phyloP scores from a whole-genome alignment of 495 filamentous ascomycete species.

The Pyronema omphalodes region DNA sequence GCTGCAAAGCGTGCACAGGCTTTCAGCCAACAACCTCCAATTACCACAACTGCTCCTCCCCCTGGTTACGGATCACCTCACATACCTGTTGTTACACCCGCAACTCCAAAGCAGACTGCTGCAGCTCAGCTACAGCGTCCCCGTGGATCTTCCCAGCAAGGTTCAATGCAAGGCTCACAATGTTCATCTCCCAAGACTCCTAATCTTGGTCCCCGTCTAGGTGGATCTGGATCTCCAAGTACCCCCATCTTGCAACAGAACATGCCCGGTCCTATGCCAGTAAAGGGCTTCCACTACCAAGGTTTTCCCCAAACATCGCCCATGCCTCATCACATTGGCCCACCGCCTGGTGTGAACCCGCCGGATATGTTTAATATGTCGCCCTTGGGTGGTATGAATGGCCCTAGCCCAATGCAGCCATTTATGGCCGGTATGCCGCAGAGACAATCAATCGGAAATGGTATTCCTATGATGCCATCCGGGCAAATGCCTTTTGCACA shows the following conservation, averaged over 20 bases:
- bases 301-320: conserved; percentile 23
- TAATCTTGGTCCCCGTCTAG: conserved; percentile 34
- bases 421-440: conserved; percentile 41
- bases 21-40: conserved; percentile 28
- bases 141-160: conserved; percentile 67
- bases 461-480: conserved; percentile 22
- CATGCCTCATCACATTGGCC: conserved; percentile 26
- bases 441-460: conserved; percentile 24
- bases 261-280: conserved; percentile 34
- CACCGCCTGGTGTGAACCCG: conserved; percentile 26
- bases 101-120: conserved; percentile 43
- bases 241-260: conserved; percentile 38
- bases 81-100: conserved; percentile 57
- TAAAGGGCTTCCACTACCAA: conserved; percentile 26
- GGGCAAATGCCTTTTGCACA: conserved; percentile 21
- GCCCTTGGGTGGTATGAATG: conserved; percentile 31
- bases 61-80: conserved; percentile 52
- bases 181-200: conserved; percentile 48
- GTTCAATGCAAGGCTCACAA: conserved; percentile 57
- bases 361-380: conserved; percentile 26
- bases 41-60: conserved; percentile 1
- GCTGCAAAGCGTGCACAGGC: conserved; percentile 32
- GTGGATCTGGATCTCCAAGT: conserved; percentile 49
- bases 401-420: conserved; percentile 26
- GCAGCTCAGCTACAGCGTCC: conserved; percentile 32